A percentile compares a stretch with the other conserved stretches of the same genome.
These are phyloP conservation scores for Pugionium cornutum DNA, from an alignment of 345 rosid genomes.

Conservation along the genomic window DNA sequence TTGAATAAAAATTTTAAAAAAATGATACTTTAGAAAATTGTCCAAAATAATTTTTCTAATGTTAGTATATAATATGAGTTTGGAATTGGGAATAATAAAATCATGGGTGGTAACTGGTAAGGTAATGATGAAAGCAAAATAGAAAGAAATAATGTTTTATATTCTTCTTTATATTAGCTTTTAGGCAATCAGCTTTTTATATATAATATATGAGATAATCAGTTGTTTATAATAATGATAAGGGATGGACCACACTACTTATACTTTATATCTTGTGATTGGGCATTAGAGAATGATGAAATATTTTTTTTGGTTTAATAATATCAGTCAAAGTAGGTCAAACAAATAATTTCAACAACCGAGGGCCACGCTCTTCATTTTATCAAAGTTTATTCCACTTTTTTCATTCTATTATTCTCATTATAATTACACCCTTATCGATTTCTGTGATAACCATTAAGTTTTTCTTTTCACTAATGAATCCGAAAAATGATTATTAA, in stretches of 20 bases:
- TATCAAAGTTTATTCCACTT: neutral
- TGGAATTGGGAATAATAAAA: conserved; percentile 10
- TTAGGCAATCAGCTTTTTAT: conserved; percentile 30
- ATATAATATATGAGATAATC: too few species aligned
- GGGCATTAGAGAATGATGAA: neutral
- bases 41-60: neutral
- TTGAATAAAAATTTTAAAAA: too few species aligned
- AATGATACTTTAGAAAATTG: too few species aligned
- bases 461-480: too few species aligned
- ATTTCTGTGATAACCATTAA: too few species aligned
- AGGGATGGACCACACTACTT: neutral
- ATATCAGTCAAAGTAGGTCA: neutral
- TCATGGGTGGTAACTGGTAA: conserved; percentile 17
- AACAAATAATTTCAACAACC: neutral
- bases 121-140: conserved; percentile 36
- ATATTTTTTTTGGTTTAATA: too few species aligned
- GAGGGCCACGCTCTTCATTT: neutral
- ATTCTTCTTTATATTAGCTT: conserved; percentile 3
- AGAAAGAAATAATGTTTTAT: conserved; percentile 15
- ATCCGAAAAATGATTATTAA: too few species aligned
- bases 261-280: neutral
- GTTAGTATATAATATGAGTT: neutral
- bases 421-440: too few species aligned
- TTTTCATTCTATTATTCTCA: too few species aligned
- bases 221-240: neutral